Evolutionary conservation across 345 rosid genomes (phyloP).

Genomic region (Camelina sativa): DNA sequence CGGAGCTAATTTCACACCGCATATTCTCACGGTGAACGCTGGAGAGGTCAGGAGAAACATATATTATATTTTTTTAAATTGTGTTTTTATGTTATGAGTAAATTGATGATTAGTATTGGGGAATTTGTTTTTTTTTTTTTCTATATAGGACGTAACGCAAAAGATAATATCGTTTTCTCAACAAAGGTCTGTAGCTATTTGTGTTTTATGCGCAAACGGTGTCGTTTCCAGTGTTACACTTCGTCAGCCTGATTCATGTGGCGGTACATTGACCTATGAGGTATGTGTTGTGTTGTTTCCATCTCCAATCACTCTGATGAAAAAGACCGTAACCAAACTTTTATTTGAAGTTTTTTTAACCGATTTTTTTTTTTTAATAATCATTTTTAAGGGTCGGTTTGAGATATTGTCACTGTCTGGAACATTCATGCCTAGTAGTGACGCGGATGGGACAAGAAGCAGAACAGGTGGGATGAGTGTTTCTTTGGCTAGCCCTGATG

Average conservation of each 20-base stretch:
- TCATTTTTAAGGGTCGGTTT: conserved; percentile 70
- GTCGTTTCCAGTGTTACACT: conserved; percentile 90
- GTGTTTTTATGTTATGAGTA: not conserved
- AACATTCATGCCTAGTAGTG: conserved; percentile 86
- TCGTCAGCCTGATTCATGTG: conserved; percentile 92
- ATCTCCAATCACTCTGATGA: not conserved
- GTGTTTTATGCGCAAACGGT: conserved; percentile 91
- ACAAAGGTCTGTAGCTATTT: conserved; percentile 84
- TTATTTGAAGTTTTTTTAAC: too few species aligned
- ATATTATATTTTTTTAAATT: too few species aligned
- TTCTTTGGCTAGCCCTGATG: conserved; percentile 88
- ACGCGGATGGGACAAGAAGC: conserved; percentile 74
- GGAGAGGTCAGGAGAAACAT: conserved; percentile 67
- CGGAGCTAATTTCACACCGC: conserved; percentile 89
- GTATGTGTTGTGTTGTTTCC: conserved; percentile 41
- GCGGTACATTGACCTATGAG: conserved; percentile 98
- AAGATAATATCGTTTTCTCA: conserved; percentile 96
- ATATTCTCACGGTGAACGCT: conserved; percentile 83
- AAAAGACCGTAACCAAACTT: not conserved
- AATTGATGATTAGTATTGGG: conserved; percentile 21
- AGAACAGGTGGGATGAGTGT: conserved; percentile 97
- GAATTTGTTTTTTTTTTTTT: conserved; percentile 10
- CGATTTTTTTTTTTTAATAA: too few species aligned
- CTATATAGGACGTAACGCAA: conserved; percentile 77
- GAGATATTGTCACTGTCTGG: conserved; percentile 95